These are phyloP conservation scores for Rubia tinctorum DNA, from an alignment of 305 asterid genomes.

Conservation along the genomic window DNA sequence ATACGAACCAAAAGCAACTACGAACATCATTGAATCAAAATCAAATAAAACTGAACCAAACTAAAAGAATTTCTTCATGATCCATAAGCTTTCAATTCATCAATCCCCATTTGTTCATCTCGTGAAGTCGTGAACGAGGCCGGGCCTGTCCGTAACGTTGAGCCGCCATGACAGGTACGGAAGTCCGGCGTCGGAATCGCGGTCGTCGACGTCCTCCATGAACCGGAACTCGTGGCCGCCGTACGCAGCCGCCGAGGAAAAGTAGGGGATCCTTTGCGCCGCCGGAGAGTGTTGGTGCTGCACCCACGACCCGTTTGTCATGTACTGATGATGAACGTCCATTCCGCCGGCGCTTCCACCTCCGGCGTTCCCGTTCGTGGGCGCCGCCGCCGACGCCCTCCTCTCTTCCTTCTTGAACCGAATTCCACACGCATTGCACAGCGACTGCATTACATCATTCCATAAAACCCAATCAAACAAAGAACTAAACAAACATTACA, in stretches of 20 bases:
- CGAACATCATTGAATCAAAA: conserved; percentile 56
- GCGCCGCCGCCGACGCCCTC: conserved; percentile 80
- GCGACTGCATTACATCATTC: conserved; percentile 54
- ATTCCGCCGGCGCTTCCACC: conserved; percentile 20
- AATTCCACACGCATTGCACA: conserved; percentile 97
- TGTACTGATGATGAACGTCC: conserved; percentile 43
- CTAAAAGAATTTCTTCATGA: conserved; percentile 32
- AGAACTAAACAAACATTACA: background rate
- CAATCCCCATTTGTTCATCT: conserved; percentile 30
- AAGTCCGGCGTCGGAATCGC: conserved; percentile 41
- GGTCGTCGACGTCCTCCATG: conserved; percentile 47
- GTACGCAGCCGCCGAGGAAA: conserved; percentile 42
- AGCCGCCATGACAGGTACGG: conserved; percentile 51
- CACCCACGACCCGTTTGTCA: conserved; percentile 53
- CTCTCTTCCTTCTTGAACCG: conserved; percentile 97
- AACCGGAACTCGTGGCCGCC: conserved; percentile 61
- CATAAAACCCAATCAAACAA: background rate
- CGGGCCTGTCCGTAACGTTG: conserved; percentile 35
- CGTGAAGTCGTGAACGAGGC: conserved; percentile 42
- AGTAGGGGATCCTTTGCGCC: conserved; percentile 46
- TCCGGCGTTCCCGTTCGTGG: conserved; percentile 29
- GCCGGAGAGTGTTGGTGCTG: conserved; percentile 31
- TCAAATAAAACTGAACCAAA: conserved; percentile 34
- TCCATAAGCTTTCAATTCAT: conserved; percentile 25
- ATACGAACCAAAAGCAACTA: conserved; percentile 15